Evolutionary conservation across 2,329 filamentous ascomycete species (phyloP).

Genomic region (Colletotrichum chrysophilum): DNA sequence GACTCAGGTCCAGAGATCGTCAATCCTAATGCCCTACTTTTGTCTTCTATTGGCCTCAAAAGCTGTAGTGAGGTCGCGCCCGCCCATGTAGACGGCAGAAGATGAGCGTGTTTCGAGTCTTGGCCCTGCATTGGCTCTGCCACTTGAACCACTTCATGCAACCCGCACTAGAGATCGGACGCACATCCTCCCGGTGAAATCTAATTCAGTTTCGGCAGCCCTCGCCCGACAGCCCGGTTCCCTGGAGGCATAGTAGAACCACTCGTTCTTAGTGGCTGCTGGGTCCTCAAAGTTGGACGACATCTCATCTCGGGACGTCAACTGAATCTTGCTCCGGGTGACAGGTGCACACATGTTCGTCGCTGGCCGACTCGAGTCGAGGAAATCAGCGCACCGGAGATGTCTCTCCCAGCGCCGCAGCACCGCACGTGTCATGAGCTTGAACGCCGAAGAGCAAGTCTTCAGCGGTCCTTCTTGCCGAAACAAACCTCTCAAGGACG

Average conservation of each 20-base stretch:
- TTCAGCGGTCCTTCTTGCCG: background rate
- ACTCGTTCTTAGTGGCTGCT: background rate
- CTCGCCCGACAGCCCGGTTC: background rate
- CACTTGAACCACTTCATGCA: background rate
- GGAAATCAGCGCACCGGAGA: background rate
- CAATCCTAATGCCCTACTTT: background rate
- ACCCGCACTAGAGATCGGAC: constrained; percentile 10
- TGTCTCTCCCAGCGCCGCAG: background rate
- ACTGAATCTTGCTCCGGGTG: constrained; percentile 5
- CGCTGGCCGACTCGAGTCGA: background rate
- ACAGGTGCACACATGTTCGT: background rate
- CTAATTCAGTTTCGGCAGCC: background rate
- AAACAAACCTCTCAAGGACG: background rate
- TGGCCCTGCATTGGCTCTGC: background rate
- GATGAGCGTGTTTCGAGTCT: constrained; percentile 14
- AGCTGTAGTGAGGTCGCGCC: background rate
- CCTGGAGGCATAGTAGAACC: background rate
- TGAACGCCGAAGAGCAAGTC: background rate
- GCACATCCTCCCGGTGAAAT: constrained; percentile 5
- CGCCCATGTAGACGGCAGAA: background rate
- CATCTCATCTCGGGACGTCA: constrained; percentile 16
- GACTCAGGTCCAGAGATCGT: background rate
- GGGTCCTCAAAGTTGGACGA: background rate
- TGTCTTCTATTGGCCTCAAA: background rate
- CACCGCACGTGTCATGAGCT: background rate